phyloP scores from a whole-genome alignment of 352 stramenopile species.

The Globisporangium abappressorium region DNA sequence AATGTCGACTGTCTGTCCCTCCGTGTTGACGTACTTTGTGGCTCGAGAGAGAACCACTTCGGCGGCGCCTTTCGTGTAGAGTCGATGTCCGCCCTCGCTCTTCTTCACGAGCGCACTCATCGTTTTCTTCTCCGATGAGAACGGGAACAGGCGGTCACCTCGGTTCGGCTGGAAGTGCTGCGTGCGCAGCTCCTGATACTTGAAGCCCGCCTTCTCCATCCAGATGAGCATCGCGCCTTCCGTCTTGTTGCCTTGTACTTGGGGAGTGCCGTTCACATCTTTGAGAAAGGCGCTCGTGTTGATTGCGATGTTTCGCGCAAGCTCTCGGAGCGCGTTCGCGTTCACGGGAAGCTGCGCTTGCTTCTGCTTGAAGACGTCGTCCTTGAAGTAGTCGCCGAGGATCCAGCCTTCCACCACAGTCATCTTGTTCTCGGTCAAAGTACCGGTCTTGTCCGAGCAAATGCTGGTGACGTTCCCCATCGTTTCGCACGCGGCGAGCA shows the following conservation, averaged over 20 bases:
- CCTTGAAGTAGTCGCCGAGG: constrained; percentile 56
- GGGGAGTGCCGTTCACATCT: constrained; percentile 28
- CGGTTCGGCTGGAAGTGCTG: constrained; percentile 48
- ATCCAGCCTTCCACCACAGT: constrained; percentile 93
- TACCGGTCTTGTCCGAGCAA: constrained; percentile 97
- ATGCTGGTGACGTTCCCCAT: constrained; percentile 99
- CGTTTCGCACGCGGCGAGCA: constrained; percentile 96
- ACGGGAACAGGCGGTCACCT: constrained; percentile 68
- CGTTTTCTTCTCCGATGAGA: constrained; percentile 83
- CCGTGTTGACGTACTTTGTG: constrained; percentile 65
- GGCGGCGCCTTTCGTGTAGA: constrained; percentile 76
- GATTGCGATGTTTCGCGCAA: constrained; percentile 58
- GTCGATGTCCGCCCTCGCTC: constrained; percentile 28
- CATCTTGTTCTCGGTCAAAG: constrained; percentile 98
- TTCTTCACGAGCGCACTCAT: constrained; percentile 67
- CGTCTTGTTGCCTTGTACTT: constrained; percentile 80
- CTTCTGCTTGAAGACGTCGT: constrained; percentile 37
- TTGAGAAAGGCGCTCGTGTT: constrained; percentile 80
- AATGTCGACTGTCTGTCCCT: constrained; percentile 47
- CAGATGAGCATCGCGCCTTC: constrained; percentile 80
- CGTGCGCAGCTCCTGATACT: constrained; percentile 59
- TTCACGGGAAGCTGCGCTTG: constrained; percentile 38
- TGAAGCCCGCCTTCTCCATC: constrained; percentile 50
- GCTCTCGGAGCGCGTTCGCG: constrained; percentile 31
- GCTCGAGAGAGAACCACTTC: constrained; percentile 65